Conservation (phyloP, 2,329 filamentous ascomycete species). For the Fulvia fulva region DNA sequence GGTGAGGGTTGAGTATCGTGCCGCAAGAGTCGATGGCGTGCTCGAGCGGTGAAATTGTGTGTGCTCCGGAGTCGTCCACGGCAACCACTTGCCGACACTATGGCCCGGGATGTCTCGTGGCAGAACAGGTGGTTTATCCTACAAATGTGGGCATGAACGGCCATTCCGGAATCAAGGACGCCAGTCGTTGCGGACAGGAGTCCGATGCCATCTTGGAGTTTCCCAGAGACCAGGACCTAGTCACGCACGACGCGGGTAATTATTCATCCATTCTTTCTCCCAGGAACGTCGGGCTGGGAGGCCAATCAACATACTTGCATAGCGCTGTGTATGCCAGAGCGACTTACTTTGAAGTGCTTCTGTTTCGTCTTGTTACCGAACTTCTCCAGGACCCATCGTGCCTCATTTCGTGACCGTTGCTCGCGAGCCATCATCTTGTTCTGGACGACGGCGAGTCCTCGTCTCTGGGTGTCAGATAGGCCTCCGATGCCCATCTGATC, state of each 20-base stretch:
- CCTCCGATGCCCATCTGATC: conserved; percentile 13
- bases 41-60: neutral
- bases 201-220: neutral
- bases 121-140: neutral
- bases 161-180: neutral
- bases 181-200: neutral
- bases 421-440: conserved; percentile 12
- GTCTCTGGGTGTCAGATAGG: conserved; percentile 13
- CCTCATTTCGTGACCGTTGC: conserved; percentile 12
- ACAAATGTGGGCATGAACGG: neutral
- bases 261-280: conserved; percentile 17
- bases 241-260: neutral
- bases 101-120: neutral
- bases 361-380: conserved; percentile 20
- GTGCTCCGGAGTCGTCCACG: neutral
- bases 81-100: neutral
- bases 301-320: conserved; percentile 14
- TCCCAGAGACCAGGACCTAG: neutral
- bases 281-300: conserved; percentile 17
- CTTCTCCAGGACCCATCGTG: conserved; percentile 19
- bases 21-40: neutral
- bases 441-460: conserved; percentile 12
- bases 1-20: neutral
- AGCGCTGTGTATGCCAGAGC: conserved; percentile 17
- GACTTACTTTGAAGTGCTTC: conserved; percentile 23